Percentiles rank a stretch among this genome's conserved stretches.
These are phyloP conservation scores for Yamadazyma kanchanaburiensis DNA, from an alignment of 1,139 yeast genomes.

Conservation along the genomic window DNA sequence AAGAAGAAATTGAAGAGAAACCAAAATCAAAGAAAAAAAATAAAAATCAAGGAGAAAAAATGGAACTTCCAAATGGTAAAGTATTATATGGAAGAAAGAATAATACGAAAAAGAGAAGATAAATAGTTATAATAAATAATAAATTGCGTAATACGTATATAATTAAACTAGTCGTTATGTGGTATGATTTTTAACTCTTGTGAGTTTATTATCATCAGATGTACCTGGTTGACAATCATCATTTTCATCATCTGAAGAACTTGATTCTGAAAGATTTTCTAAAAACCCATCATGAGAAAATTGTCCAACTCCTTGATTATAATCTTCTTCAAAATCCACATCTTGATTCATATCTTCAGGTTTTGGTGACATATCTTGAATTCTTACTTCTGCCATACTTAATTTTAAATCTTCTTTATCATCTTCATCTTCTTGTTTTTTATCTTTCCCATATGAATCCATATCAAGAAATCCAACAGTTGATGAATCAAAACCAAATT, in stretches of 20 bases:
- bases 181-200: slow-evolving; percentile 40
- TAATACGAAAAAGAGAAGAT: slow-evolving; percentile 13
- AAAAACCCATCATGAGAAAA: slow-evolving; percentile 23
- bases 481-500: slow-evolving; percentile 30
- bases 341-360: slow-evolving; percentile 11
- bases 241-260: slow-evolving; percentile 33
- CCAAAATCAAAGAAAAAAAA: slow-evolving; percentile 25
- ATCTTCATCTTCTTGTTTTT: slow-evolving; percentile 12
- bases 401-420: slow-evolving; percentile 16
- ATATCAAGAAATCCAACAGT: slow-evolving; percentile 36
- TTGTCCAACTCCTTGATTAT: slow-evolving; percentile 21
- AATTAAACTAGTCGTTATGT: slow-evolving; percentile 20
- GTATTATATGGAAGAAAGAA: slow-evolving; percentile 45
- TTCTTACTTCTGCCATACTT: slow-evolving; percentile 20
- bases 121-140: slow-evolving; percentile 43
- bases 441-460: slow-evolving; percentile 22
- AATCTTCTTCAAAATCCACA: slow-evolving; percentile 18
- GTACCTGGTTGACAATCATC: slow-evolving; percentile 21
- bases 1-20: slow-evolving; percentile 19
- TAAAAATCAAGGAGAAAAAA: slow-evolving; percentile 40
- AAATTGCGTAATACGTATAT: slow-evolving; percentile 18
- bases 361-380: slow-evolving; percentile 25
- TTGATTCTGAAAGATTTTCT: slow-evolving; percentile 37
- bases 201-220: slow-evolving; percentile 25
- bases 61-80: slow-evolving; percentile 59